Evolutionary conservation across 441 rosid genomes (phyloP).

Genomic region (Populus tomentosa): DNA sequence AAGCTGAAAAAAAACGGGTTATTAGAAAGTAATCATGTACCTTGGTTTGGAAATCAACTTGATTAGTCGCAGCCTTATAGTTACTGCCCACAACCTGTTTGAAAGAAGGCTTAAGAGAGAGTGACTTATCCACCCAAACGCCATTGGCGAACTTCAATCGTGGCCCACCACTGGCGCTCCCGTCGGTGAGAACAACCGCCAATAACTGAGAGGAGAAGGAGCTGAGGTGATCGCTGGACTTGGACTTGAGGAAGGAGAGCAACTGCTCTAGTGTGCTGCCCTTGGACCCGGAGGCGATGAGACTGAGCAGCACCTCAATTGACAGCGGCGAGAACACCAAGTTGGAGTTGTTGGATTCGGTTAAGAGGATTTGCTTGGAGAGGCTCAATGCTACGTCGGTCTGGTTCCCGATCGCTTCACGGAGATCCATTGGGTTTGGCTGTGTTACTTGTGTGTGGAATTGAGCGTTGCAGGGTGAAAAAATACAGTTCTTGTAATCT

Average conservation of each 20-base stretch:
- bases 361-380: conserved; percentile 35
- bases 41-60: conserved; percentile 73
- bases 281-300: conserved; percentile 65
- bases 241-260: conserved; percentile 65
- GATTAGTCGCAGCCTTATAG: conserved; percentile 57
- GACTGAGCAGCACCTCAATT: conserved; percentile 61
- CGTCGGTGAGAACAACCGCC: conserved; percentile 64
- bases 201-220: conserved; percentile 59
- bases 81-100: conserved; percentile 44
- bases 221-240: conserved; percentile 52
- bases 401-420: conserved; percentile 46
- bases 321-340: conserved; percentile 79
- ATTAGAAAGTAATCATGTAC: conserved; percentile 21
- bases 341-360: conserved; percentile 43
- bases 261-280: conserved; percentile 66
- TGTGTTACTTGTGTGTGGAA: neutral
- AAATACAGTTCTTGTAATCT: neutral
- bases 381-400: conserved; percentile 50
- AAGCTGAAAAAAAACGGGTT: neutral
- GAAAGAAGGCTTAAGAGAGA: conserved; percentile 56
- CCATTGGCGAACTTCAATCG: conserved; percentile 57
- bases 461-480: neutral
- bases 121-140: conserved; percentile 65
- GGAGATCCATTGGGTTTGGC: conserved; percentile 46
- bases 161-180: conserved; percentile 60